Conservation (phyloP, 768 basidiomycete species). For the Hypholoma sublateritium region DNA sequence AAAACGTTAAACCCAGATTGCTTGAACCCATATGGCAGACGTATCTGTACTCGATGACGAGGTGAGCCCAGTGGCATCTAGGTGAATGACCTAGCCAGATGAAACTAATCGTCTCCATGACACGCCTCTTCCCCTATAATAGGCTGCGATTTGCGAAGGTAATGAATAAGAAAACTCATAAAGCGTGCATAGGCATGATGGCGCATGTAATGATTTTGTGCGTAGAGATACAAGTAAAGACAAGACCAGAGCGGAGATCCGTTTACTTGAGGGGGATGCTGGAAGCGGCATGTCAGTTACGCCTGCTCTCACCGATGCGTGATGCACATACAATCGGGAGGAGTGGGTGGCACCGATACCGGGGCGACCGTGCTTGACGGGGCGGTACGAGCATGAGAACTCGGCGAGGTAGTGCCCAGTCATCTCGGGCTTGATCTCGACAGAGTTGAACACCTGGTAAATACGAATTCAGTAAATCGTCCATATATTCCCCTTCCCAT, state of each 20-base stretch:
- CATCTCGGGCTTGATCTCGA: slow-evolving; percentile 99
- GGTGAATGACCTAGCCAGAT: neutral
- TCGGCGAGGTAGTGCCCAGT: slow-evolving; percentile 99
- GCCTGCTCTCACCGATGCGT: neutral
- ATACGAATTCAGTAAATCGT: neutral
- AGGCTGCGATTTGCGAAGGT: neutral
- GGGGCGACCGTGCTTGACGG: slow-evolving; percentile 99
- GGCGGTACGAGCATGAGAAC: slow-evolving; percentile 95
- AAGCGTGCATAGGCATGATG: slow-evolving; percentile 22
- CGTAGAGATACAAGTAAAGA: slow-evolving; percentile 19
- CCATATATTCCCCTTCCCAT: slow-evolving; percentile 4
- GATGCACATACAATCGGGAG: slow-evolving; percentile 66
- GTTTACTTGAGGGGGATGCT: slow-evolving; percentile 96
- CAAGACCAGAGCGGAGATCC: slow-evolving; percentile 11
- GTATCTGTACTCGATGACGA: too few species aligned
- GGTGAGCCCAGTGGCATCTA: too few species aligned
- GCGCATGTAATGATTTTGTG: slow-evolving; percentile 26
- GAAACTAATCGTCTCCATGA: neutral
- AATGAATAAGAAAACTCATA: slow-evolving; percentile 20
- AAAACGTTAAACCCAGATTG: too few species aligned
- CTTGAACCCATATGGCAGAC: too few species aligned
- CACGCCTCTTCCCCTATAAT: neutral
- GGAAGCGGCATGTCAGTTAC: slow-evolving; percentile 19
- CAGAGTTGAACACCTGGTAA: slow-evolving; percentile 83
- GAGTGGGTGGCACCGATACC: slow-evolving; percentile 96